Evolutionary conservation across 768 basidiomycete species (phyloP).

Genomic region (Tremella yokohamensis): DNA sequence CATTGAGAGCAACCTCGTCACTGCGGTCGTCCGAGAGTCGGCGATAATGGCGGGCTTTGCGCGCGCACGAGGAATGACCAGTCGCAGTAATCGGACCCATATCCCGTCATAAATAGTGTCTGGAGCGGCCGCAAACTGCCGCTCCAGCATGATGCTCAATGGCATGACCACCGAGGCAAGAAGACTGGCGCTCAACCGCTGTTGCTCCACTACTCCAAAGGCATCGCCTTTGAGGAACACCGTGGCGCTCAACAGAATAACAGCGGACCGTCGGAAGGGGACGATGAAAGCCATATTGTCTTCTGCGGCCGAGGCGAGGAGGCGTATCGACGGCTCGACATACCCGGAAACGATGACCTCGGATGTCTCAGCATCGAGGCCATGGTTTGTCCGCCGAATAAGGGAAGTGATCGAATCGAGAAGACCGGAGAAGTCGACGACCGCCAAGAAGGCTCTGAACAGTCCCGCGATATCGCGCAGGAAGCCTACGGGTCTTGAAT

Average conservation of each 20-base stretch:
- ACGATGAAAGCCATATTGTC: constrained; percentile 22
- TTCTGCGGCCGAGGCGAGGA: constrained; percentile 21
- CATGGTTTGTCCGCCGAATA: constrained; percentile 18
- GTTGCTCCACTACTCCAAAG: constrained; percentile 17
- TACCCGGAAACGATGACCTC: constrained; percentile 26
- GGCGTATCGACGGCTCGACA: constrained; percentile 24
- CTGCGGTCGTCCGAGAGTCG: constrained; percentile 1
- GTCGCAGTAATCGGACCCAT: constrained; percentile 27
- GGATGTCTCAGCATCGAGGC: constrained; percentile 20
- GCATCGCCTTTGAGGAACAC: constrained; percentile 32
- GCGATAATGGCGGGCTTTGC: background rate
- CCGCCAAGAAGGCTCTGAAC: constrained; percentile 27
- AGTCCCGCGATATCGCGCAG: constrained; percentile 31
- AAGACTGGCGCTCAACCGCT: constrained; percentile 11
- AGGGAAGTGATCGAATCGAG: constrained; percentile 29
- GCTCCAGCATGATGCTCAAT: constrained; percentile 14
- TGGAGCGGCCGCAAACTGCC: constrained; percentile 16
- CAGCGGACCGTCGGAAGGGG: constrained; percentile 19
- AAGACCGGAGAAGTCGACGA: constrained; percentile 38
- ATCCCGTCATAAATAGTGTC: constrained; percentile 17
- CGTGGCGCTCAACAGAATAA: constrained; percentile 20
- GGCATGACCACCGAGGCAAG: constrained; percentile 25
- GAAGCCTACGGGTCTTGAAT: constrained; percentile 16
- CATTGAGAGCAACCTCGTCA: constrained; percentile 17
- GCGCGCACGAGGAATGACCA: constrained; percentile 8